A percentile compares a stretch with the other conserved stretches of the same genome.
These are phyloP conservation scores for bread wheat (Triticum aestivum) DNA, from an alignment of 176 grass and related monocot species.

Conservation along the genomic window IWGSC_CS_RefSeq_v2.1 NC_057813.1:129586233-129586732, in stretches of 20 bases:
- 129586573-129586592: constrained; percentile 92
- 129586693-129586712: neutral
- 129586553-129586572: constrained; percentile 73
- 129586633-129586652: neutral
- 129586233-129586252: neutral
- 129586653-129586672: neutral
- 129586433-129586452: constrained; percentile 9
- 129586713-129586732: neutral
- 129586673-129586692: neutral
- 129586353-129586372: neutral
- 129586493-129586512: neutral
- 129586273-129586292: neutral
- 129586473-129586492: neutral
- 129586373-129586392: neutral
- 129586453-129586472: neutral
- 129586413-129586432: neutral
- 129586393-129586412: constrained; percentile 8
- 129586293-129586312: neutral
- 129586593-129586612: constrained; percentile 90
- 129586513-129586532: constrained; percentile 79
- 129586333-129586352: neutral
- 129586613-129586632: neutral
- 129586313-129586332: neutral
- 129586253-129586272: neutral
- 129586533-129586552: constrained; percentile 83